phyloP scores from a whole-genome alignment of 2,329 filamentous ascomycete species.

The Chaetomium sp. region DNA sequence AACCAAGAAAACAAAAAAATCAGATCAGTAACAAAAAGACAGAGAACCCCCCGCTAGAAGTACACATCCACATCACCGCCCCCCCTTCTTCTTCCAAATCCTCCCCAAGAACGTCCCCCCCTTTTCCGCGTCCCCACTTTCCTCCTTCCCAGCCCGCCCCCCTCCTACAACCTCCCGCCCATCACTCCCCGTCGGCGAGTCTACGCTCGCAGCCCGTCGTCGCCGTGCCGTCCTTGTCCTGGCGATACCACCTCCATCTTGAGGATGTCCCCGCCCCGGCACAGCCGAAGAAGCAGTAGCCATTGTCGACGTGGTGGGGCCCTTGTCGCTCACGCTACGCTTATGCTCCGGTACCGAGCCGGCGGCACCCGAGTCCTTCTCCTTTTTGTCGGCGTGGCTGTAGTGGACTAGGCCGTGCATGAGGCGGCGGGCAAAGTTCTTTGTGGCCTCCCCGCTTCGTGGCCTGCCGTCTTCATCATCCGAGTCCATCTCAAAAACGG shows the following conservation, averaged over 20 bases:
- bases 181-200: constrained; percentile 1
- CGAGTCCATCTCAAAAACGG: constrained; percentile 45
- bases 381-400: constrained; percentile 2
- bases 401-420: constrained; percentile 36
- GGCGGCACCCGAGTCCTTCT: neutral
- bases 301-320: neutral
- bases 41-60: neutral
- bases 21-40: neutral
- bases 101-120: constrained; percentile 25
- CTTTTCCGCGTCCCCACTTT: neutral
- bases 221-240: neutral
- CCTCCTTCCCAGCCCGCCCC: neutral
- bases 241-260: no score
- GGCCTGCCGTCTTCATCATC: constrained; percentile 31
- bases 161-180: neutral
- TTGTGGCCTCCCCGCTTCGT: neutral
- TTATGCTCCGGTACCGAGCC: constrained; percentile 23
- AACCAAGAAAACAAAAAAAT: neutral
- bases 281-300: neutral
- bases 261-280: neutral
- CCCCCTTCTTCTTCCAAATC: constrained; percentile 31
- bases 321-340: constrained; percentile 31
- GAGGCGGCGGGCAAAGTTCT: constrained; percentile 31
- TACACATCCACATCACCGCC: neutral
- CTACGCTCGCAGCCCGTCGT: constrained; percentile 7